Evolutionary conservation across 176 grass and related monocot genomes (phyloP), one percentile per base, ranked within the genome.

Genomic region (Bothriochloa decipiens): DNA sequence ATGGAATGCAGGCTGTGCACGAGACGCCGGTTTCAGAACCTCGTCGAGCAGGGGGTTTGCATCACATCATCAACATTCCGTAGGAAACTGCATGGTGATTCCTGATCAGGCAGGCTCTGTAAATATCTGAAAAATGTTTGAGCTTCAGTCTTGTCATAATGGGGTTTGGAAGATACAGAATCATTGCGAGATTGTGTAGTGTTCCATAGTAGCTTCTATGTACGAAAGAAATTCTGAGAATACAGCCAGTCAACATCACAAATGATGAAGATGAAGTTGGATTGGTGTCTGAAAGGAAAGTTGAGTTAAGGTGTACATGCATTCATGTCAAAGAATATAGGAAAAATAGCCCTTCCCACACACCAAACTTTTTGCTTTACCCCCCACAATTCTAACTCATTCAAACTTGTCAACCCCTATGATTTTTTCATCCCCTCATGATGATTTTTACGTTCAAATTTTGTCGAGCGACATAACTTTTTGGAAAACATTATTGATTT

Each of bases 41-140:
- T 70, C 68, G 26, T 80, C 15, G 68, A 61, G 28, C 43, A 62
- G 86, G 78, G 58, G 74, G 40, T 45, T 64, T 75, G 60, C 90
- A 50, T 32, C 69, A 86, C 76, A 36, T 83, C 40, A 86, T 89
- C 42, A 83, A 15, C 62, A 80, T 92, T n/a, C 46, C n/a, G 61
- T 88, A 92, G 74, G 50, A 66, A 72, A 15, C 16, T 83, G 26
- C 52, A 46, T 3, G 72, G 25, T 16, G 72, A 90, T 8, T 29
- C 47, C 20, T 58, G 23, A 1, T 78, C 29, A 79, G 67, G 46
- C 45, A 78, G 83, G 22, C n/a, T 57, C 79, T 83, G 88, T 86
- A 79, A 65, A 83, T 90, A 86, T 49, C 35, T 57, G 32, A 57
- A 26, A 37, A 65, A 55, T 58, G 60, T 65, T 80, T 43, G 36